phyloP scores from a whole-genome alignment of 768 basidiomycete species.

The Termitomyces sp. region DNA sequence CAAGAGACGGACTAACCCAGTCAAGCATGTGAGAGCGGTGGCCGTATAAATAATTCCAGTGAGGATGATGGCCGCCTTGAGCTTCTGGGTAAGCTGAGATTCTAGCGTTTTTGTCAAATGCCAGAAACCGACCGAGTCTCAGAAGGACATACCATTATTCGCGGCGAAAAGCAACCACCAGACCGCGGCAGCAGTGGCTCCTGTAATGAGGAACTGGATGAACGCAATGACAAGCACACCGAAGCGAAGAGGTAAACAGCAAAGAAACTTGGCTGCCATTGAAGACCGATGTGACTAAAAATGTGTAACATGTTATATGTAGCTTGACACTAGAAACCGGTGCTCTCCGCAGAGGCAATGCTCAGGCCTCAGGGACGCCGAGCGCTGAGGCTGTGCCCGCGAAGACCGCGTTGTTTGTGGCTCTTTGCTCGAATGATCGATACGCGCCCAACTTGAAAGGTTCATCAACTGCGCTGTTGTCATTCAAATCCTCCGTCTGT shows the following conservation, averaged over 20 bases:
- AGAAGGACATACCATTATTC: not conserved
- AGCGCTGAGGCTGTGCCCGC: not conserved
- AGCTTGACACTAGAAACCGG: too few relatives aligned
- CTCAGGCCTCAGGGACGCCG: too few relatives aligned
- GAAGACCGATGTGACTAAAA: not conserved
- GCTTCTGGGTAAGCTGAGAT: not conserved
- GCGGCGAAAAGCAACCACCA: not conserved
- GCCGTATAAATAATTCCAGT: not conserved
- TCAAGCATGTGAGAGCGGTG: not conserved
- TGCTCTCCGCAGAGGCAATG: too few relatives aligned
- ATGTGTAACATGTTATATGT: too few relatives aligned
- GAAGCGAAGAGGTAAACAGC: slow-evolving; percentile 3
- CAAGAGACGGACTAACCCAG: not conserved
- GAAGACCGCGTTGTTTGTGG: slow-evolving; percentile 15
- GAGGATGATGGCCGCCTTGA: not conserved
- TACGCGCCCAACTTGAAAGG: slow-evolving; percentile 10
- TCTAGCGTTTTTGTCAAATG: not conserved
- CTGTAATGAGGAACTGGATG: slow-evolving; percentile 34
- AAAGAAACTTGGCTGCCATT: slow-evolving; percentile 32
- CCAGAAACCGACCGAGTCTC: not conserved
- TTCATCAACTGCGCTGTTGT: slow-evolving; percentile 1
- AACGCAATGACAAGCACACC: not conserved
- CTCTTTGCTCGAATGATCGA: slow-evolving; percentile 13
- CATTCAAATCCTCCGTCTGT: not conserved
- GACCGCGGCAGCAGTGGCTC: slow-evolving; percentile 24